Evolutionary conservation across 371 early-diverging fungal genomes (phyloP), one percentile per base, ranked within the genome.

Genomic region (Rhizopus arrhizus): DNA sequence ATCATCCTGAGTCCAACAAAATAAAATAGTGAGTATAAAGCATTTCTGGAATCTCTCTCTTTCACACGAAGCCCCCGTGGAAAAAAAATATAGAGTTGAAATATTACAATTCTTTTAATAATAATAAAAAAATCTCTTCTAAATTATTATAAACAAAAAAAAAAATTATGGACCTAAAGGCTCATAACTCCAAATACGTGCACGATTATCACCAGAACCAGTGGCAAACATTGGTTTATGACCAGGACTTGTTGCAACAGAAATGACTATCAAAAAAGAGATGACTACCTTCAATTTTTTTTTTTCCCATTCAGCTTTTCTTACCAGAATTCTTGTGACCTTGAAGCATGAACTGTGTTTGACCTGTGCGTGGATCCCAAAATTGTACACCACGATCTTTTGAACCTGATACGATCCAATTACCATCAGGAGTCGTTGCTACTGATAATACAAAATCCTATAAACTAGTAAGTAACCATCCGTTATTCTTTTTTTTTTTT

Each of bases 361-460:
- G 84, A 28, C 84, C 86, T 4, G 86, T 86, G 42, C 78, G 80
- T 29, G 91, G 92, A 78, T 96, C 96, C 97, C 97, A 97, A 74
- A 98, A 94, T 55, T 92, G 92, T 47, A 97, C 96, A 31, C 90
- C 87, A 50, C 97, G 90, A 73, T 98, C 98, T 72, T 98, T 98
- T 66, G 91, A 91, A 11, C 95, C 97, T 50, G 92, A 90, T 5
- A 97, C 92, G 33, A 96, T 88, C 95, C 95, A 96, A 69, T 91
- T 91, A 51, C 92, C 94, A 68, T 91, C 87, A 10, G 94, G 92
- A 40, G 95, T 91, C 53, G 90, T 94, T 0, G 95, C 98, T 22
- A 99, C 96, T 0, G 94, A 93, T 16, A 98, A 83, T 6, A 99
- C 98, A 87, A 95, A 97, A 79, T 99, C 99, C 83, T 89, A 63